Percentiles rank a stretch among this genome's conserved stretches.
Evolutionary conservation across 2,329 filamentous ascomycete species (phyloP).

Genomic region (Anisogramma anomala): DNA sequence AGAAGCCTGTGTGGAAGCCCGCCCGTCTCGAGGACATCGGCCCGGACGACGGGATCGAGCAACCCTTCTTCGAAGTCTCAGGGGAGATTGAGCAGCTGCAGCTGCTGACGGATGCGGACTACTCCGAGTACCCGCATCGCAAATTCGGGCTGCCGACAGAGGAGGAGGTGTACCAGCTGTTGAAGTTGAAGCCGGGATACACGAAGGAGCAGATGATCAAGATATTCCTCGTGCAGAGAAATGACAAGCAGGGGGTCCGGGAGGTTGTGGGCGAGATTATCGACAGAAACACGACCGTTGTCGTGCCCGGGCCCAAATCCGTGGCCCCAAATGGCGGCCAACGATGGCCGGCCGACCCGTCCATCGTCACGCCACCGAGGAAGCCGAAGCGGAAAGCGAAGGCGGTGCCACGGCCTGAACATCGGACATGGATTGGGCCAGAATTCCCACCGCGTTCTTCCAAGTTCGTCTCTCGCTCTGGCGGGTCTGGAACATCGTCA

Average conservation of each 20-base stretch:
- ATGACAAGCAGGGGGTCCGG: constrained; percentile 56
- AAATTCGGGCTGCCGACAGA: constrained; percentile 66
- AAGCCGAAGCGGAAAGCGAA: too few relatives aligned
- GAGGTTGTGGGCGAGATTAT: constrained; percentile 60
- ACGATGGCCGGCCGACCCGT: too few relatives aligned
- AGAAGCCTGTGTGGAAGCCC: constrained; percentile 64
- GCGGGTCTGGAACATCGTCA: too few relatives aligned
- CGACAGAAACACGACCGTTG: constrained; percentile 51
- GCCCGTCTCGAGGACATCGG: constrained; percentile 57
- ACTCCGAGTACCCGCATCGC: constrained; percentile 60
- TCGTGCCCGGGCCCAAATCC: too few relatives aligned
- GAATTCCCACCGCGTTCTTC: too few relatives aligned
- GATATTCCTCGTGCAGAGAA: constrained; percentile 47
- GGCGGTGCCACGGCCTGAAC: too few relatives aligned
- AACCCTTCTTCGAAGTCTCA: constrained; percentile 56
- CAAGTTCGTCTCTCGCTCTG: too few relatives aligned
- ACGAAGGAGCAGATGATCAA: constrained; percentile 48
- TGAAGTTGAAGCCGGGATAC: constrained; percentile 26
- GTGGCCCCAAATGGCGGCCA: too few relatives aligned
- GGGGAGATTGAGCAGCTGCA: constrained; percentile 35
- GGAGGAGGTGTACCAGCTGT: constrained; percentile 38
- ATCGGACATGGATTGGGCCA: constrained; percentile 1
- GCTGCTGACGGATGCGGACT: constrained; percentile 54
- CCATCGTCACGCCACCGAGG: too few relatives aligned
- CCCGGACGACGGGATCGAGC: constrained; percentile 38